Evolutionary conservation across 768 basidiomycete species (phyloP).

Genomic region (Suillus clintonianus): DNA sequence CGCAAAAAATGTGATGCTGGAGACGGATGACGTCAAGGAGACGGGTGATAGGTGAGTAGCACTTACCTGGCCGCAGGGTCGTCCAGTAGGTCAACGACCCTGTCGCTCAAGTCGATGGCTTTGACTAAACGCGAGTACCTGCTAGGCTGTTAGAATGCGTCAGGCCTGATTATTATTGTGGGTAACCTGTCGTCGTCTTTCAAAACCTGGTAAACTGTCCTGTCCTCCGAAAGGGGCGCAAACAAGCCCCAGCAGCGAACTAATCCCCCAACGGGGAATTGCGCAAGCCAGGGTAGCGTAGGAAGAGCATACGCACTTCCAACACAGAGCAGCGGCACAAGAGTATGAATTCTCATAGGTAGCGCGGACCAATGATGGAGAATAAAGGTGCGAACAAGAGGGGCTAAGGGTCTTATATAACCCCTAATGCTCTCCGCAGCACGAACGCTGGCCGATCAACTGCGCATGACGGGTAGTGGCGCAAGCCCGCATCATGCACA

Average conservation of each 20-base stretch:
- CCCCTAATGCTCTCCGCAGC: conserved; percentile 12
- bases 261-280: conserved; percentile 17
- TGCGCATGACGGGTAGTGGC: background rate
- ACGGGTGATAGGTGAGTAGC: background rate
- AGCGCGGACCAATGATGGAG: background rate
- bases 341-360: conserved; percentile 14
- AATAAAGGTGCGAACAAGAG: background rate
- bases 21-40: background rate
- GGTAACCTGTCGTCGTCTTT: conserved; percentile 16
- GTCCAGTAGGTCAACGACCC: conserved; percentile 39
- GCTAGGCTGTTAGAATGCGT: background rate
- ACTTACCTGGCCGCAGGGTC: conserved; percentile 39
- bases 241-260: conserved; percentile 5
- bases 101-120: conserved; percentile 41
- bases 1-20: conserved; percentile 58
- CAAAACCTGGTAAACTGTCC: conserved; percentile 32
- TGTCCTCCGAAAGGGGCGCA: conserved; percentile 8
- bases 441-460: background rate
- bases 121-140: conserved; percentile 45
- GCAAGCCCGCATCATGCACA: background rate
- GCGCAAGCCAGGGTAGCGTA: conserved; percentile 24
- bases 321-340: conserved; percentile 16
- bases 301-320: conserved; percentile 19
- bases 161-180: too few species aligned
- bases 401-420: conserved; percentile 2